Percentiles rank a stretch among this genome's conserved stretches.
Conservation (phyloP, 2,329 filamentous ascomycete genomes). For the Phaeosphaeria sp. region DNA sequence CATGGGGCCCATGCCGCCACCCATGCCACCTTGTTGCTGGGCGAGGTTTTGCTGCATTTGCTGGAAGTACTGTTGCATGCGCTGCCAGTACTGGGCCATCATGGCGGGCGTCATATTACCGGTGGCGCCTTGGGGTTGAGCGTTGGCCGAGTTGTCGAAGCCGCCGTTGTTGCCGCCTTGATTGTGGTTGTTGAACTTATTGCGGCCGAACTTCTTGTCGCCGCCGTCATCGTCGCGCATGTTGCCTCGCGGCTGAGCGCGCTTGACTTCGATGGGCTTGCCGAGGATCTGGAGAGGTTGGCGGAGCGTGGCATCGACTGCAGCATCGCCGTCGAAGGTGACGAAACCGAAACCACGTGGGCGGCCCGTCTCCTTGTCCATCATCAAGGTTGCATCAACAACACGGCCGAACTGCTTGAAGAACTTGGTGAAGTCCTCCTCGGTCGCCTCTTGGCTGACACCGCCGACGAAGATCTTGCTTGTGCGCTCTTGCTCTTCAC, state of each 20-base stretch:
- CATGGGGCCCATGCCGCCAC: slow-evolving; percentile 57
- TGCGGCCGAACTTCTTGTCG: slow-evolving; percentile 52
- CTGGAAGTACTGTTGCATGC: slow-evolving; percentile 96
- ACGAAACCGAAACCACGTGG: slow-evolving; percentile 97
- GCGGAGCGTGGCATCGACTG: slow-evolving; percentile 88
- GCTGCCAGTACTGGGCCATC: slow-evolving; percentile 98
- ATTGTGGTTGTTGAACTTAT: slow-evolving; percentile 48
- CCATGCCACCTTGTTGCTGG: slow-evolving; percentile 48
- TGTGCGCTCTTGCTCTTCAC: slow-evolving; percentile 97
- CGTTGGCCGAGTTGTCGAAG: slow-evolving; percentile 56
- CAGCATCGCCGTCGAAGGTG: slow-evolving; percentile 94
- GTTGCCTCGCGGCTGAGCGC: slow-evolving; percentile 93
- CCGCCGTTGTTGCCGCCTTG: slow-evolving; percentile 49
- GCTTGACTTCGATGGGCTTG: slow-evolving; percentile 98
- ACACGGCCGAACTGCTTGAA: slow-evolving; percentile 97
- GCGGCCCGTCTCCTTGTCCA: slow-evolving; percentile 99
- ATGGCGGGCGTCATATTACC: slow-evolving; percentile 88
- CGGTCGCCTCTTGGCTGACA: slow-evolving; percentile 95
- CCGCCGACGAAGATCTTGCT: slow-evolving; percentile 99
- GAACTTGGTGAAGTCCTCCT: slow-evolving; percentile 94
- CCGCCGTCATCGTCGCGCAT: slow-evolving; percentile 87
- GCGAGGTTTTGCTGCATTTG: slow-evolving; percentile 95
- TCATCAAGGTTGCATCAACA: slow-evolving; percentile 97
- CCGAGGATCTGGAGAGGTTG: slow-evolving; percentile 89
- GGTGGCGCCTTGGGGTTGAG: slow-evolving; percentile 50